phyloP scores from a whole-genome alignment of 2,329 filamentous ascomycete species.

The Xylariales sp. region DNA sequence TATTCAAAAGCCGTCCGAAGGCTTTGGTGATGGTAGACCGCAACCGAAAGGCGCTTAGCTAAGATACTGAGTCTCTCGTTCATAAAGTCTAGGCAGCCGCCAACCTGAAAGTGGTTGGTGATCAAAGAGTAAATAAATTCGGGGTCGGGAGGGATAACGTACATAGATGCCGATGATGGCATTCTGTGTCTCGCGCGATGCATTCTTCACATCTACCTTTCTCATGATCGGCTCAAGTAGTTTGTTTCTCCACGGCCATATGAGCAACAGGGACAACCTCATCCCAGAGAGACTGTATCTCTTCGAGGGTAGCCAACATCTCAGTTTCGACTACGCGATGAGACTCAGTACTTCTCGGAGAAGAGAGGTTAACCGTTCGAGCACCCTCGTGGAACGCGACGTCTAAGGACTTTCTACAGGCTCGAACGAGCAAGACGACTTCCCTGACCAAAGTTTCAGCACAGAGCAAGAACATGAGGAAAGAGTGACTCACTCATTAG shows the following conservation, averaged over 20 bases:
- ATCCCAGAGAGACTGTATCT: conserved; percentile 29
- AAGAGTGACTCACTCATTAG: conserved; percentile 21
- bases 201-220: conserved; percentile 9
- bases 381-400: conserved; percentile 16
- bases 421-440: conserved; percentile 17
- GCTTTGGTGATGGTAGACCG: conserved; percentile 19
- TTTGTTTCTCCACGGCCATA: conserved; percentile 28
- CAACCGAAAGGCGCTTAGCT: conserved; percentile 13
- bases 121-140: background rate
- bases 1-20: conserved; percentile 15
- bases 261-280: conserved; percentile 29
- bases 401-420: conserved; percentile 18
- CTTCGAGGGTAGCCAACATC: conserved; percentile 18
- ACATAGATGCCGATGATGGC: conserved; percentile 18
- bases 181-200: conserved; percentile 10
- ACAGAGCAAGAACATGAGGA: background rate
- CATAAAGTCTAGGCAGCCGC: conserved; percentile 19
- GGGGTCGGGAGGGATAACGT: background rate
- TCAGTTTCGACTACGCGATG: conserved; percentile 16
- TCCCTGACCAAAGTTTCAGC: conserved; percentile 10
- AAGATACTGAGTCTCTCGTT: conserved; percentile 20
- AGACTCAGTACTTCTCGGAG: conserved; percentile 1
- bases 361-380: conserved; percentile 9
- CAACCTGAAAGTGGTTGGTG: conserved; percentile 16
- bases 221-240: conserved; percentile 21